Evolutionary conservation across 2,329 filamentous ascomycete species (phyloP).

Genomic region (Aspergillus latus): DNA sequence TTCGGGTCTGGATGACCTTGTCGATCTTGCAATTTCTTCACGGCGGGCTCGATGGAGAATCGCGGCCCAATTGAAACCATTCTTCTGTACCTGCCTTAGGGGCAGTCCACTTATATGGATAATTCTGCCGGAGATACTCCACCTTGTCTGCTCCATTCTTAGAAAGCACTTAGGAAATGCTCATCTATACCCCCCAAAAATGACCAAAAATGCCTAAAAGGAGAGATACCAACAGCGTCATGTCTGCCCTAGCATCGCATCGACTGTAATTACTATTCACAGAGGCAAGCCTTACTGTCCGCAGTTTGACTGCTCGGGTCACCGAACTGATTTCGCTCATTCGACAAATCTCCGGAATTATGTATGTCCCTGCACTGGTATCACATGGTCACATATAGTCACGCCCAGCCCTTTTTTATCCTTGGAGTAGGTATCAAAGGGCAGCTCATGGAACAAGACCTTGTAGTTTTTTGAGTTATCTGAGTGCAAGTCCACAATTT

Average conservation of each 20-base stretch:
- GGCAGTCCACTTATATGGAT: constrained; percentile 15
- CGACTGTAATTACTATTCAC: not conserved
- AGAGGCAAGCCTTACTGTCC: not conserved
- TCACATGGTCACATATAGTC: constrained; percentile 4
- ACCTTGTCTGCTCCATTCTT: constrained; percentile 19
- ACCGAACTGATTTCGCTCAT: not conserved
- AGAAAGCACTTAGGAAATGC: constrained; percentile 13
- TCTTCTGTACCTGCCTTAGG: constrained; percentile 25
- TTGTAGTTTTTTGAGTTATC: not conserved
- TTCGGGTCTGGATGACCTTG: not conserved
- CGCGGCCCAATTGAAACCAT: constrained; percentile 22
- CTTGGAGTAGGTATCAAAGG: not conserved
- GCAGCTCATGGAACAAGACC: not conserved
- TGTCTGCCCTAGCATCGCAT: too few species aligned
- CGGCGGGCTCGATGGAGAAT: constrained; percentile 15
- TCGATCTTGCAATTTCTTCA: constrained; percentile 19
- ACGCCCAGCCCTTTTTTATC: not conserved
- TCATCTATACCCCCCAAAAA: not conserved
- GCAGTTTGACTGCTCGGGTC: not conserved
- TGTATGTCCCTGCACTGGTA: not conserved
- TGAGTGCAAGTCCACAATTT: not conserved
- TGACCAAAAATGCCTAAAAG: too few species aligned
- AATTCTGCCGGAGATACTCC: constrained; percentile 19
- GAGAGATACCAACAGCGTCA: not conserved
- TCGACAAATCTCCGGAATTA: not conserved